These are phyloP conservation scores for Picea mariana DNA, from an alignment of 83 land plant species.

Conservation along the genomic window DNA sequence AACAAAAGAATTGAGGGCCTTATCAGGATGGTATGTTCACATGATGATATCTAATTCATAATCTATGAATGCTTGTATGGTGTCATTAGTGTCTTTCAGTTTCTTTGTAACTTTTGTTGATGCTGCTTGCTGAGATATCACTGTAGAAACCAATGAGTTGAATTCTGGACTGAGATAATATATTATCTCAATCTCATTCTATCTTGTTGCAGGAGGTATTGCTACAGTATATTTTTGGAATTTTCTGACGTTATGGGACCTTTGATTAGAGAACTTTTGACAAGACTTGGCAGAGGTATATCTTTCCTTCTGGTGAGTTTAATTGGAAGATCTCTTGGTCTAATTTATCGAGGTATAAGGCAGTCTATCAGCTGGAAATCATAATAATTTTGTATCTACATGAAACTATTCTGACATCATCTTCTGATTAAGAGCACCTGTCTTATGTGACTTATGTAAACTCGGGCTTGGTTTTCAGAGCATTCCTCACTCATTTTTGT, in stretches of 20 bases:
- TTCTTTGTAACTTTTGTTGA: not conserved
- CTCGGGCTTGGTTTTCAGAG: not conserved
- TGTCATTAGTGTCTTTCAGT: slow-evolving; percentile 2
- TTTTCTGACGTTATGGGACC: slow-evolving; percentile 70
- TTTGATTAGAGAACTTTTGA: slow-evolving; percentile 37
- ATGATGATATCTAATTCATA: not conserved
- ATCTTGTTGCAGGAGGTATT: slow-evolving; percentile 74
- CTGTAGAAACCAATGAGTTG: not conserved
- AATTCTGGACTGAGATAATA: not conserved
- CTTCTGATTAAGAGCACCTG: not conserved
- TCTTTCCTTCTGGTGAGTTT: slow-evolving; percentile 71
- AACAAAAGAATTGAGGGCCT: slow-evolving; percentile 56
- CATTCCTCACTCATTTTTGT: not conserved
- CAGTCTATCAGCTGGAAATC: slow-evolving; percentile 71
- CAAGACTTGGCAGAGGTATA: slow-evolving; percentile 56
- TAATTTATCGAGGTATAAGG: slow-evolving; percentile 75
- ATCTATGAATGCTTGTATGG: not conserved
- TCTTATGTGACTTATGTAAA: not conserved
- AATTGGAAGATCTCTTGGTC: slow-evolving; percentile 81
- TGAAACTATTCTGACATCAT: not conserved
- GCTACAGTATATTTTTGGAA: slow-evolving; percentile 71
- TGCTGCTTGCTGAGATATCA: not conserved
- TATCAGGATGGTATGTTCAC: slow-evolving; percentile 56
- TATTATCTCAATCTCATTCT: not conserved
- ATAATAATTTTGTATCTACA: not conserved